Evolutionary conservation across 352 stramenopile species (phyloP).

Genomic region (Phytophthora pluvialis): DNA sequence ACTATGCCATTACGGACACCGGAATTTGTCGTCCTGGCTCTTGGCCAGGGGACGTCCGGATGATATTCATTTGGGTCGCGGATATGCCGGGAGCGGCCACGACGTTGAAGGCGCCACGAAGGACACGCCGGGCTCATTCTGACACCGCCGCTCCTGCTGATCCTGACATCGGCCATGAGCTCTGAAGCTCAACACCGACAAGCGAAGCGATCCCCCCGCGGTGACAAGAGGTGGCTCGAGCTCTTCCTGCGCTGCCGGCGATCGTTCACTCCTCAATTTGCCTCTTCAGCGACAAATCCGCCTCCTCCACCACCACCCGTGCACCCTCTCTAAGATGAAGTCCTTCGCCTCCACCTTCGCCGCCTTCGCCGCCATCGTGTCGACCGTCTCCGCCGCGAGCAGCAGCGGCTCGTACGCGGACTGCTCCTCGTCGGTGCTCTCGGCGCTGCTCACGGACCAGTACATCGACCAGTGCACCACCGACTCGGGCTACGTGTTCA

Average conservation of each 20-base stretch:
- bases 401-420: slow-evolving; percentile 26
- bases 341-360: slow-evolving; percentile 23
- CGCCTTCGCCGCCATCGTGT: slow-evolving; percentile 22
- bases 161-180: slow-evolving; percentile 23
- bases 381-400: slow-evolving; percentile 24
- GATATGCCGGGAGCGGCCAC: slow-evolving; percentile 23
- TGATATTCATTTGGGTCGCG: background rate
- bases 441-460: slow-evolving; percentile 29
- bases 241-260: slow-evolving; percentile 6
- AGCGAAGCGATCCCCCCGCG: slow-evolving; percentile 1
- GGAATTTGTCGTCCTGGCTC: background rate
- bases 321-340: slow-evolving; percentile 32
- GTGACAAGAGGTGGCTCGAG: slow-evolving; percentile 20
- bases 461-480: slow-evolving; percentile 33
- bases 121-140: slow-evolving; percentile 4
- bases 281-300: slow-evolving; percentile 44
- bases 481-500: slow-evolving; percentile 42
- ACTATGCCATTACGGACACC: slow-evolving; percentile 8
- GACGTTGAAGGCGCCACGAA: slow-evolving; percentile 10
- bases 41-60: slow-evolving; percentile 4
- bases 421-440: slow-evolving; percentile 31
- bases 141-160: background rate
- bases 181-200: slow-evolving; percentile 3
- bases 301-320: slow-evolving; percentile 3
- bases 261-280: slow-evolving; percentile 43